Percentiles rank a stretch among this genome's conserved stretches.
These are phyloP conservation scores for Mrakia gelida DNA, from an alignment of 768 basidiomycete species.

Conservation along the genomic window DNA sequence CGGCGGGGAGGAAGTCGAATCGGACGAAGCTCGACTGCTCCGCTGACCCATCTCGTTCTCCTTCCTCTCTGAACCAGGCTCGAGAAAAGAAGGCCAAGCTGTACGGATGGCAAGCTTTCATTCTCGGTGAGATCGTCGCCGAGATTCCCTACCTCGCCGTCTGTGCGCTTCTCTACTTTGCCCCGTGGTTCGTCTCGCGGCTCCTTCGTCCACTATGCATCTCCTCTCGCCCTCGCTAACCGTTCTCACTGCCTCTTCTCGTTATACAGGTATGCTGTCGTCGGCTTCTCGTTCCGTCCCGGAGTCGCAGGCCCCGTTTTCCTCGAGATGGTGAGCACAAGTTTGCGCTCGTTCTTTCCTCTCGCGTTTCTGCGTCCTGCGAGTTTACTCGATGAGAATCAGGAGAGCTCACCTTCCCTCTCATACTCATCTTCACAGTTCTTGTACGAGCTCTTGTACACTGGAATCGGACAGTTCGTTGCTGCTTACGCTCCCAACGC, in stretches of 20 bases:
- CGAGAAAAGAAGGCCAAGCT: conserved; percentile 40
- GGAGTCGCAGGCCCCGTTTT: conserved; percentile 40
- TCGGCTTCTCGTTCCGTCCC: conserved; percentile 40
- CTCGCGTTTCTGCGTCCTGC: no score
- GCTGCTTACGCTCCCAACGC: conserved; percentile 43
- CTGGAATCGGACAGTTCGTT: conserved; percentile 40
- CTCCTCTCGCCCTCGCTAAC: neutral
- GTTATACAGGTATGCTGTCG: conserved; percentile 34
- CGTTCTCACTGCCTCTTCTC: neutral
- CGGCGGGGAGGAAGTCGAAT: no score
- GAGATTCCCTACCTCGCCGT: conserved; percentile 39
- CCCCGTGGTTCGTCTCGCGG: conserved; percentile 15
- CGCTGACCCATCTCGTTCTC: neutral
- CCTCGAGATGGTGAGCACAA: conserved; percentile 38
- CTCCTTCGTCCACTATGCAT: neutral
- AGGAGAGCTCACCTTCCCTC: no score
- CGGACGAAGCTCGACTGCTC: neutral
- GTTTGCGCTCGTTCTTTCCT: no score
- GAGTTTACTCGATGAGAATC: no score
- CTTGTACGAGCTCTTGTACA: conserved; percentile 43
- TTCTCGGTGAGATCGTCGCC: conserved; percentile 39
- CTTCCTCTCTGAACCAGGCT: conserved; percentile 14
- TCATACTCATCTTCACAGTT: neutral
- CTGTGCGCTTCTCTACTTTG: conserved; percentile 33
- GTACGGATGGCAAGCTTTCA: conserved; percentile 40